phyloP scores from a whole-genome alignment of 176 grass and related monocot genomes.

The Hyparrhenia diplandra region DNA sequence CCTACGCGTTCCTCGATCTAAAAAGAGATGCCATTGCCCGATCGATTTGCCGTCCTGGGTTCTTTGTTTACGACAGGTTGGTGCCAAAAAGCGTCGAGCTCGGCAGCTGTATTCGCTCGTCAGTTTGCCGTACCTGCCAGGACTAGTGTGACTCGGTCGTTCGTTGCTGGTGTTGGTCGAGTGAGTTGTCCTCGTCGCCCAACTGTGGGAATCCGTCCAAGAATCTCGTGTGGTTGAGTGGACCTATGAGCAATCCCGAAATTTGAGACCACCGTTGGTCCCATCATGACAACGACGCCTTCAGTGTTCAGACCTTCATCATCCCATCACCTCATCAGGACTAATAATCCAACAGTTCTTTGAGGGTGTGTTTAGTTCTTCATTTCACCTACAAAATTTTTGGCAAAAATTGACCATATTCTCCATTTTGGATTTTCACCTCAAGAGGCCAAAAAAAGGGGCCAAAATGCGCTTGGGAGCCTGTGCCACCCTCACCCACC shows the following conservation, averaged over 20 bases:
- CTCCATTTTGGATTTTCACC: no score
- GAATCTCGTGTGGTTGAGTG: neutral
- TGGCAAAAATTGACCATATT: no score
- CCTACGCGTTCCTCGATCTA: neutral
- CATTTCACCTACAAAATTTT: no score
- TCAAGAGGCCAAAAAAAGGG: no score
- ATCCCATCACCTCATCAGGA: no score
- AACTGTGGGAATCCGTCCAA: neutral
- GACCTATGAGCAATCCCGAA: neutral
- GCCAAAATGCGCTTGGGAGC: no score
- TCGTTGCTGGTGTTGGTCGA: conserved; percentile 1
- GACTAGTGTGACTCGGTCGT: neutral
- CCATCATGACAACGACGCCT: neutral
- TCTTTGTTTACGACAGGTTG: conserved; percentile 12
- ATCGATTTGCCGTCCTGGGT: neutral
- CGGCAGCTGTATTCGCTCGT: neutral
- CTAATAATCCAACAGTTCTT: no score
- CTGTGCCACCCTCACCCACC: no score
- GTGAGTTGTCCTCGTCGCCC: neutral
- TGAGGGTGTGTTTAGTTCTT: no score
- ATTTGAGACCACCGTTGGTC: neutral
- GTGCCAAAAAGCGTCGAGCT: conserved; percentile 8
- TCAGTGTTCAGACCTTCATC: no score
- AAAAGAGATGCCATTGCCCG: neutral
- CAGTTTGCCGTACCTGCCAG: conserved; percentile 6